phyloP scores from a whole-genome alignment of 108 stramenopile species.

The Conticribra guillardii region DNA sequence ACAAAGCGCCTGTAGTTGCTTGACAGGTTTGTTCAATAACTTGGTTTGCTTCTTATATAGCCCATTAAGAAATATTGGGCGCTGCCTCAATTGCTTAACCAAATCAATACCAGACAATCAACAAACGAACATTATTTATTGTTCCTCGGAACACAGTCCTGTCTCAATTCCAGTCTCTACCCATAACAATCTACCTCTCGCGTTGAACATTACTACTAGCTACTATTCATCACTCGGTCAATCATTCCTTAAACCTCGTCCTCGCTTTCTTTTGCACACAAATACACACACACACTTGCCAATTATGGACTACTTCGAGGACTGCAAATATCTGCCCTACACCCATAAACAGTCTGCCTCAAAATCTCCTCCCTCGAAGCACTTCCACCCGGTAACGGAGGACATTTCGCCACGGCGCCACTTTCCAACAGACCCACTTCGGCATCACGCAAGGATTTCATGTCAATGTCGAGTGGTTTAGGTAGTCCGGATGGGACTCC shows the following conservation, averaged over 20 bases:
- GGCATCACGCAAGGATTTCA: constrained; percentile 79
- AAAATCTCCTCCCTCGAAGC: constrained; percentile 75
- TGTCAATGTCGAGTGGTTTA: constrained; percentile 81
- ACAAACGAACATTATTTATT: too few relatives aligned
- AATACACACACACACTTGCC: background rate
- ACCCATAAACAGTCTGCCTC: constrained; percentile 69
- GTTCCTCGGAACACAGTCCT: too few relatives aligned
- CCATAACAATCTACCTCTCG: too few relatives aligned
- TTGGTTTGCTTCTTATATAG: too few relatives aligned
- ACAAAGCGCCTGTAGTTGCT: too few relatives aligned
- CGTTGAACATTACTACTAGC: too few relatives aligned
- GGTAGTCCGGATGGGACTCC: constrained; percentile 82
- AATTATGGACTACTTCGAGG: constrained; percentile 49
- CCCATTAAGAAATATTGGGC: too few relatives aligned
- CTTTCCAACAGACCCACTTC: constrained; percentile 76
- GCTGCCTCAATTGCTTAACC: too few relatives aligned
- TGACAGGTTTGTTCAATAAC: too few relatives aligned
- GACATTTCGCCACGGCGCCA: constrained; percentile 76
- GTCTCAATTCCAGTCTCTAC: too few relatives aligned
- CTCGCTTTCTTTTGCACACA: background rate
- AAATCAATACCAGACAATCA: too few relatives aligned
- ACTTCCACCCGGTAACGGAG: constrained; percentile 76
- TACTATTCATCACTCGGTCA: too few relatives aligned
- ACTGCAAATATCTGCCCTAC: constrained; percentile 65
- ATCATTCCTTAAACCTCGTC: background rate